Percentiles rank a stretch among this genome's conserved stretches.
phyloP scores from a whole-genome alignment of 108 stramenopile species.

The Chaetoceros tenuissimus region DNA sequence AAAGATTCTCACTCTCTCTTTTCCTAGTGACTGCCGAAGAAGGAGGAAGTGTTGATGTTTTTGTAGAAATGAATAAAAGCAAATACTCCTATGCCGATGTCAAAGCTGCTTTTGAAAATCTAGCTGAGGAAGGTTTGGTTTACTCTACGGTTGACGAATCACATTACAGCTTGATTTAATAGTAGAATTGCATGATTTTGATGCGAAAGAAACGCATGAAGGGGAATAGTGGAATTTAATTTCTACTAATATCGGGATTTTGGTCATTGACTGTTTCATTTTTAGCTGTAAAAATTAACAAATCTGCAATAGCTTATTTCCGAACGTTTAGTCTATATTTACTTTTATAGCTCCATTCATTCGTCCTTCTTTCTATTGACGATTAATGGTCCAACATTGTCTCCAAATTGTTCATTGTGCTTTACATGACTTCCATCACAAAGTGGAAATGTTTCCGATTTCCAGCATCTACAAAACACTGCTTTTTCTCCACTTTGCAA shows the following conservation, averaged over 20 bases:
- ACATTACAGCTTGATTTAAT: slow-evolving; percentile 30
- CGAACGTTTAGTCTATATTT: too few relatives aligned
- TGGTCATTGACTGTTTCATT: too few relatives aligned
- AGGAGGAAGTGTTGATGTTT: slow-evolving; percentile 20
- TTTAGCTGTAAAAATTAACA: too few relatives aligned
- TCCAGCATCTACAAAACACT: slow-evolving; percentile 85
- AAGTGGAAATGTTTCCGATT: slow-evolving; percentile 72
- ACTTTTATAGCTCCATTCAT: too few relatives aligned
- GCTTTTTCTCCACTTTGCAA: slow-evolving; percentile 44
- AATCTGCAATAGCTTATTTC: too few relatives aligned
- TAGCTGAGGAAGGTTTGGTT: slow-evolving; percentile 65
- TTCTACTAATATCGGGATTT: too few relatives aligned
- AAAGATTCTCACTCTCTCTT: background rate
- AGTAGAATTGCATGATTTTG: too few relatives aligned
- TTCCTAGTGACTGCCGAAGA: slow-evolving; percentile 23
- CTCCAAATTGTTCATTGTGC: slow-evolving; percentile 81
- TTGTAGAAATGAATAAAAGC: slow-evolving; percentile 8
- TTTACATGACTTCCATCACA: slow-evolving; percentile 79
- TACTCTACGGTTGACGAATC: slow-evolving; percentile 75
- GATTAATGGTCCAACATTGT: slow-evolving; percentile 91
- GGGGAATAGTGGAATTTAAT: too few relatives aligned
- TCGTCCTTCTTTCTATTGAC: slow-evolving; percentile 41
- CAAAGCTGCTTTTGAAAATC: slow-evolving; percentile 28
- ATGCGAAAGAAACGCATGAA: too few relatives aligned
- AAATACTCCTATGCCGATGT: slow-evolving; percentile 38